Base-by-base conservation (phyloP, 768 basidiomycete species). In the Dentipellis fragilis region DNA sequence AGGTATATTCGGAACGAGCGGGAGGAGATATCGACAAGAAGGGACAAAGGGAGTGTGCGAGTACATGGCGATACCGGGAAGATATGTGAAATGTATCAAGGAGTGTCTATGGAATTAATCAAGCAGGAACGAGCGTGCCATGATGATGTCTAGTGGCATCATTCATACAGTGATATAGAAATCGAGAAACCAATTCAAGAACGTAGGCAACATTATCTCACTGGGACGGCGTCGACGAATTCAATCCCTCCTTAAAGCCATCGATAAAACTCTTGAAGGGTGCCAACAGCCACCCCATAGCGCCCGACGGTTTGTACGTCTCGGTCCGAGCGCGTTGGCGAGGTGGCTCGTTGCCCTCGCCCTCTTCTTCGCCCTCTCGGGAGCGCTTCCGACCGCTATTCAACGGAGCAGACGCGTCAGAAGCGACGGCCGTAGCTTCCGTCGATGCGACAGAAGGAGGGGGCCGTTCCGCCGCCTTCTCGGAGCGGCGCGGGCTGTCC, bases 301-400 rank as follows among this genome's bases (percentile, higher is more conserved):
- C 52, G 3, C 53, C 65, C 3, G 79, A 73, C 0, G 74, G 71
- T 45, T 67, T 64, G 66, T 79, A 79, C 0, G 64, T 67, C 52
- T 75, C 77, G 35, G 67, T 79, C 37, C 84, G 75, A 12, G 75
- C 71, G n/a, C 84, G 81, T 54, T 75, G 79, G 23, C 68, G 53
- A 19, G 75, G 76, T 39, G 76, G 75, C 19, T 63, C 69, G n/a
- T 76, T 76, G 22, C 60, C 69, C 4, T 54, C 65, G 10, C 17
- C 52, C 52, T 49, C 64, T 10, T 67, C 68, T 10, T 63, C 65
- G 29, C 6, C 29, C 58, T 81, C 80, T 34, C 80, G 76, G 19
- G 60, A 59, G 38, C 83, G 78, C 66, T 84, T 83, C 54, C 65
- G 62, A 50, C 78, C 73, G 56, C 64, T 61, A 62, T 63, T 48